Base-by-base conservation (phyloP, 345 rosid genomes). In the Lumnitzera racemosa region DNA sequence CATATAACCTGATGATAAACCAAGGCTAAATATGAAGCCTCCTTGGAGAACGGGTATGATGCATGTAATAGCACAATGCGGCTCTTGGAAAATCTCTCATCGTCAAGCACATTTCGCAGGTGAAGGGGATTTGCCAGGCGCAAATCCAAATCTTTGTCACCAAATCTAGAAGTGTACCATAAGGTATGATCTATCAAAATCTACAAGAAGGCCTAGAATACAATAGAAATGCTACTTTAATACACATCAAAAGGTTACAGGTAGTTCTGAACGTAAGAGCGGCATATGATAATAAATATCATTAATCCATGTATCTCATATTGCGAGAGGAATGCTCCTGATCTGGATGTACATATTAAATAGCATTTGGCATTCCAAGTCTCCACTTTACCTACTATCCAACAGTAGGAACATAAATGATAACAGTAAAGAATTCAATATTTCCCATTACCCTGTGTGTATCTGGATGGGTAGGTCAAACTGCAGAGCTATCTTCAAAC, bases 61-160 rank as follows among this genome's bases (percentile, higher is more conserved):
- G 97, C 92, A 80, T 94, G 99, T 63, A 94, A 78, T 61, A 94
- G 88, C 71, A 94, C 92, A 2, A 94, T 66, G 55, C 84, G 89
- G 47, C 78, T 82, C 53, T 76, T 75, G 24, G 79, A 74, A 83
- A 86, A 94, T 64, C 90, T 76, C 72, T 82, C 71, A 71, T 94
- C 95, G 64, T 94, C 95, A 10, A 94, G 89, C 61, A 94, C 63
- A 20, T 53, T 66, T 71, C 90, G 82, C 15, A 94, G 87, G 75
- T 86, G 86, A 70, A 94, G 92, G 15, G 97, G 99, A 80, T 94
- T 94, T 56, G 99, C 63, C 71, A 84, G 65, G 51, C 83, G 85
- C 61, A 94, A 77, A 82, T 94, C 99, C 72, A 94, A 79, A 75
- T 90, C 95, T 81, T 58, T 87, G 75, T 94, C 99, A 27, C 97